These are phyloP conservation scores for Galium porrigens DNA, from an alignment of 305 asterid genomes.

Conservation along the genomic window DNA sequence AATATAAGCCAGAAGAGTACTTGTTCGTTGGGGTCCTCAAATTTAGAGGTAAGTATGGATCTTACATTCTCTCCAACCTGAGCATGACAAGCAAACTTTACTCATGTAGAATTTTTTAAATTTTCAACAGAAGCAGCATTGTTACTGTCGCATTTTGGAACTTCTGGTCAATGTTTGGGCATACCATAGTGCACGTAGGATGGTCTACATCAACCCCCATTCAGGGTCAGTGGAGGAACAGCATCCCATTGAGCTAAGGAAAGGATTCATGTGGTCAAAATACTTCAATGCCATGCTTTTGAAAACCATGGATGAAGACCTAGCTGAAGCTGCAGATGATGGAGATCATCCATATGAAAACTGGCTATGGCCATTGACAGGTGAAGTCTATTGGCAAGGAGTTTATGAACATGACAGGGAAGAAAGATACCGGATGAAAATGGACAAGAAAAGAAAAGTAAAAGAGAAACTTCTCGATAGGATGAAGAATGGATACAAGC, in stretches of 20 bases:
- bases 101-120: constrained; percentile 17
- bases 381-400: constrained; percentile 94
- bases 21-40: constrained; percentile 61
- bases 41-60: constrained; percentile 44
- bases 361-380: constrained; percentile 95
- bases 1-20: constrained; percentile 28
- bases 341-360: constrained; percentile 53
- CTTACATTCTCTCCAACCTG: constrained; percentile 6
- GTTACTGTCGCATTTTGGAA: constrained; percentile 74
- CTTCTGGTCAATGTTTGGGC: constrained; percentile 90
- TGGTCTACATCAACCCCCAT: constrained; percentile 66
- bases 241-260: constrained; percentile 59
- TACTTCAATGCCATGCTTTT: constrained; percentile 51
- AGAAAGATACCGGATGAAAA: constrained; percentile 69
- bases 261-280: constrained; percentile 68
- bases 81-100: constrained; percentile 4
- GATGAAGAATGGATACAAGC: constrained; percentile 67
- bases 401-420: constrained; percentile 81
- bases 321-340: constrained; percentile 94
- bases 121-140: constrained; percentile 54
- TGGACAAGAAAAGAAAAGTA: constrained; percentile 82
- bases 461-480: constrained; percentile 66
- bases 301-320: constrained; percentile 90
- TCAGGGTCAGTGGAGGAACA: constrained; percentile 62
- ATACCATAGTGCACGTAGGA: constrained; percentile 70